phyloP scores from a whole-genome alignment of 2,329 filamentous ascomycete genomes.

The Knufia petricola region DNA sequence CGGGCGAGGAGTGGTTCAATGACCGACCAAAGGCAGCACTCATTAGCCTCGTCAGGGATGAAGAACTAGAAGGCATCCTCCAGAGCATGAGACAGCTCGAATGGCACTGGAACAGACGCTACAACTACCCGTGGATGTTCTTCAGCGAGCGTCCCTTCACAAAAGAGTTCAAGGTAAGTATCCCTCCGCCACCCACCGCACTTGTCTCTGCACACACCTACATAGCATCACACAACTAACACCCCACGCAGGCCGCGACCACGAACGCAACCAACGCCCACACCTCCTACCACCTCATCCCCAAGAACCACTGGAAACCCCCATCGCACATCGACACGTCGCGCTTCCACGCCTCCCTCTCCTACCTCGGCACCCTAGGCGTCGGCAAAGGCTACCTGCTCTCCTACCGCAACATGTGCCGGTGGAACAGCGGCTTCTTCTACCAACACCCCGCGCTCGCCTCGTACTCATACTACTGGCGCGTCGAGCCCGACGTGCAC shows the following conservation, averaged over 20 bases:
- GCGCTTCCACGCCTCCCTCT: conserved; percentile 27
- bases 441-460: conserved; percentile 32
- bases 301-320: conserved; percentile 26
- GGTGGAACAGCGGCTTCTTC: conserved; percentile 33
- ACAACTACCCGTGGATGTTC: conserved; percentile 30
- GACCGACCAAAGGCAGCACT: conserved; percentile 25
- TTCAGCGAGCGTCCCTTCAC: conserved; percentile 29
- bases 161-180: conserved; percentile 26
- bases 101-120: conserved; percentile 27
- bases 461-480: conserved; percentile 52
- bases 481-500: conserved; percentile 50
- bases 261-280: conserved; percentile 24
- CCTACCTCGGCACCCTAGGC: conserved; percentile 28
- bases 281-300: conserved; percentile 27
- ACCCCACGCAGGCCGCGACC: conserved; percentile 22
- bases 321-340: conserved; percentile 25
- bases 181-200: background rate
- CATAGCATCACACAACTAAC: background rate
- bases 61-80: conserved; percentile 27
- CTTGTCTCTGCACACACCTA: background rate
- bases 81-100: conserved; percentile 29
- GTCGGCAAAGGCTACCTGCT: conserved; percentile 29
- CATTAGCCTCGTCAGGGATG: conserved; percentile 29
- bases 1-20: conserved; percentile 1
- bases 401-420: conserved; percentile 33